Base-by-base conservation (phyloP, 2,329 filamentous ascomycete genomes). In the Pyricularia grisea region DNA sequence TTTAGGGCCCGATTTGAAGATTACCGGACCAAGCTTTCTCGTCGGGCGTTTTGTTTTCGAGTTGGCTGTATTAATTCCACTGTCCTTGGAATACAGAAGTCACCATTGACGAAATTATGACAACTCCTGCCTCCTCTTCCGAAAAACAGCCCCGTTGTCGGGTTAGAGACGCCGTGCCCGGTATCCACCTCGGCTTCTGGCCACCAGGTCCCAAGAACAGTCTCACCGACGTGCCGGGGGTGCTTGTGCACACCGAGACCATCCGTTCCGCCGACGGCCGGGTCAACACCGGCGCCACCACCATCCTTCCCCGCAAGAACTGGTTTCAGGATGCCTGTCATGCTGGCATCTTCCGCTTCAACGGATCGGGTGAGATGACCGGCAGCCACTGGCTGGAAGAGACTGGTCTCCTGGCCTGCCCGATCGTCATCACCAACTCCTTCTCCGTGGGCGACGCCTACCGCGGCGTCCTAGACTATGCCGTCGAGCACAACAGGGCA, bases 321-420 rank as follows among this genome's bases (percentile, higher is more conserved):
- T 85, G 83, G 82, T 78, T 79, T 73, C 70, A 78, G 64, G 77
- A 79, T 11, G 81, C 81, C 60, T 82, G 79, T 68, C 81, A 84
- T 65, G 80, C 83, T 3, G 81, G 81, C n/a, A 73, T 85, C 66
- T 89, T 88, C 77, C 82, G 83, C 70, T 88, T 90, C 79, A 90
- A 90, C 72, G 87, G 88, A 68, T 84, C 83, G 65, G 87, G 88
- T 61, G 87, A 89, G 76, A 79, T 89, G 79, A 89, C 87, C 0
- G 87, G 87, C 2, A 80, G 79, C 11, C 85, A 89, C 72, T 88
- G 85, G 83, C 84, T 90, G 70, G 81, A 86, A 20, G 88, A 90
- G 74, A 86, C 86, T 0, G 87, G 87, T 0, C 78, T 88, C 4
- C 76, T 89, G 3, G 82, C 84, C 68, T 86, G 84, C 2, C 88